A percentile compares a stretch with the other conserved stretches of the same genome.
Conservation (phyloP, 495 filamentous ascomycete genomes). For the Schizothecium vesticola region DNA sequence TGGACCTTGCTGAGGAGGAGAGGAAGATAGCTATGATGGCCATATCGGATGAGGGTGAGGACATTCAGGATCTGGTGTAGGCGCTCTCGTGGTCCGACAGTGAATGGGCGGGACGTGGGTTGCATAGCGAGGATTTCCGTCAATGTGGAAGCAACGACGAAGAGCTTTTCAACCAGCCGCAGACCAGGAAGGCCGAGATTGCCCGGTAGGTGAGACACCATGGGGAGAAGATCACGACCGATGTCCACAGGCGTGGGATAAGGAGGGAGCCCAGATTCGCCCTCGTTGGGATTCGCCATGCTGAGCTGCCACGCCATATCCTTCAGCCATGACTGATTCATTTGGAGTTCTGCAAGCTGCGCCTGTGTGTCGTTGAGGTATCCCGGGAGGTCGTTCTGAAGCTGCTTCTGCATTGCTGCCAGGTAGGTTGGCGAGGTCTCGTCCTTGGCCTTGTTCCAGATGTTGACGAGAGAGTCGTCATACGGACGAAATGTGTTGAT, state of each 20-base stretch:
- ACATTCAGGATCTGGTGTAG: slow-evolving; percentile 64
- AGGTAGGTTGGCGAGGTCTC: slow-evolving; percentile 57
- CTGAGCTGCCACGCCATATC: slow-evolving; percentile 73
- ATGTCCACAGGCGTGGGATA: slow-evolving; percentile 69
- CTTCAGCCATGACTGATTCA: slow-evolving; percentile 80
- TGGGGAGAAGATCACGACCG: slow-evolving; percentile 59
- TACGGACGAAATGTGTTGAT: slow-evolving; percentile 66
- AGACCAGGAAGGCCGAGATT: slow-evolving; percentile 56
- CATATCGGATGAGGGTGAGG: slow-evolving; percentile 62
- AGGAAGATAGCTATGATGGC: slow-evolving; percentile 64
- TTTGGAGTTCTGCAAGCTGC: slow-evolving; percentile 63
- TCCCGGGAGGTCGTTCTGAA: slow-evolving; percentile 57
- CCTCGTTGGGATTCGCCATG: slow-evolving; percentile 36
- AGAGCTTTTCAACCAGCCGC: slow-evolving; percentile 71
- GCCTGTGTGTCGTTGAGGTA: slow-evolving; percentile 60
- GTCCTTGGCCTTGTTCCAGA: slow-evolving; percentile 66
- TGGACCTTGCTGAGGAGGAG: slow-evolving; percentile 64
- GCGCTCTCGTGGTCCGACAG: slow-evolving; percentile 63
- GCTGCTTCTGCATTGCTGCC: slow-evolving; percentile 56
- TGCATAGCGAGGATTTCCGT: slow-evolving; percentile 68
- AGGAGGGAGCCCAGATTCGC: slow-evolving; percentile 57
- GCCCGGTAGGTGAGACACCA: slow-evolving; percentile 66
- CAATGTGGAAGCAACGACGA: slow-evolving; percentile 67
- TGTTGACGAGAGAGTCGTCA: slow-evolving; percentile 60
- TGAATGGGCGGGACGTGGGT: slow-evolving; percentile 53